Conservation (phyloP, 768 basidiomycete species). For the Tubosaeta sp. region DNA sequence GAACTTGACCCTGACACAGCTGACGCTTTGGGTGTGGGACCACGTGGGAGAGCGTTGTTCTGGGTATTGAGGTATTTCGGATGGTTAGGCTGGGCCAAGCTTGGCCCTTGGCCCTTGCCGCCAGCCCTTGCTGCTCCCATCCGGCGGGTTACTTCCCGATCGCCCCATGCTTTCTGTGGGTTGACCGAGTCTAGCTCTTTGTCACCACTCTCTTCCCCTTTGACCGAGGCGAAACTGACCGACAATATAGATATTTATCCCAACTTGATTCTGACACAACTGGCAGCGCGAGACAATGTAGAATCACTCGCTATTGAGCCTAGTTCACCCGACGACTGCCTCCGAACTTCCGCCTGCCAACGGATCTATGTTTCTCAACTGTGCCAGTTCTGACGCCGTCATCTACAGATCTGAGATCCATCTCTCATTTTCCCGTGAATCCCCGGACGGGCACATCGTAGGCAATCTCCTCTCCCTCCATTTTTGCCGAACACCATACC, state of each 20-base stretch:
- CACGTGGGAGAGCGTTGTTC: constrained; percentile 22
- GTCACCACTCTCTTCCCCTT: neutral
- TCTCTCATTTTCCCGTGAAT: constrained; percentile 31
- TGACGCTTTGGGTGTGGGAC: constrained; percentile 16
- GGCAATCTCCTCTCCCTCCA: constrained; percentile 31
- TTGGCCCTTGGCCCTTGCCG: constrained; percentile 13
- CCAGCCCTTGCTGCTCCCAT: neutral
- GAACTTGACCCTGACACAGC: constrained; percentile 9
- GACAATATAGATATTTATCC: constrained; percentile 1
- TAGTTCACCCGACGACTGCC: constrained; percentile 22
- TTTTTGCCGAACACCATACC: constrained; percentile 27
- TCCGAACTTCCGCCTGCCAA: constrained; percentile 16
- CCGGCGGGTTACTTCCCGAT: constrained; percentile 17
- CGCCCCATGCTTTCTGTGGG: constrained; percentile 9
- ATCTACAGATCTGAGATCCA: constrained; percentile 31
- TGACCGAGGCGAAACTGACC: neutral
- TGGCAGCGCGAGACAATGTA: constrained; percentile 9
- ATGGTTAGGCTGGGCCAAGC: constrained; percentile 7
- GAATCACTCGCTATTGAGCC: constrained; percentile 7
- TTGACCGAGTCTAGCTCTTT: constrained; percentile 12
- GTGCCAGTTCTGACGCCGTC: constrained; percentile 23
- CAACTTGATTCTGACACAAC: constrained; percentile 5
- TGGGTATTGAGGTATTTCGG: constrained; percentile 18
- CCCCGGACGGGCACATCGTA: constrained; percentile 27
- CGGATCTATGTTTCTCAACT: constrained; percentile 32